A percentile compares a stretch with the other conserved stretches of the same genome.
Conservation (phyloP, 257 asterid genomes). For the Nyctanthes arbortristis region DNA sequence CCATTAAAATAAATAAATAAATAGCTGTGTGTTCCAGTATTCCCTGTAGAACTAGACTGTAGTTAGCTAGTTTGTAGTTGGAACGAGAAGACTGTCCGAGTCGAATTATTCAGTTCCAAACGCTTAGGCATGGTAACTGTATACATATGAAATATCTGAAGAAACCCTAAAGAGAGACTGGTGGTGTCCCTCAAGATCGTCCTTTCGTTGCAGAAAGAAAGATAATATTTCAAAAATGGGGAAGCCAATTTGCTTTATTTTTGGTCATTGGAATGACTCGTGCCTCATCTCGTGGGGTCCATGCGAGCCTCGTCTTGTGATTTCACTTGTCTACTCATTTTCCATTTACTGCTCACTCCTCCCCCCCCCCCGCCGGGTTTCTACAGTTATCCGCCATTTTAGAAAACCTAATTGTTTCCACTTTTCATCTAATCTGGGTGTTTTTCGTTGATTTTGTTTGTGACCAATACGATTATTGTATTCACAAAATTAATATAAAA, state of each 20-base stretch:
- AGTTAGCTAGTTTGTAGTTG: too few relatives aligned
- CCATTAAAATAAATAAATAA: too few relatives aligned
- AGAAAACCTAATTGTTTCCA: too few relatives aligned
- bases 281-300: background rate
- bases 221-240: conserved; percentile 23
- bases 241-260: conserved; percentile 22
- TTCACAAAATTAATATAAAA: too few relatives aligned
- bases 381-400: background rate
- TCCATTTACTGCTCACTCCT: conserved; percentile 23
- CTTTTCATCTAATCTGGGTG: too few relatives aligned
- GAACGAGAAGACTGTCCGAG: too few relatives aligned
- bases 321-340: conserved; percentile 42
- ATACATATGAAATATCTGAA: background rate
- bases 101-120: too few relatives aligned
- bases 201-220: conserved; percentile 12
- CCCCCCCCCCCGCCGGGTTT: conserved; percentile 24
- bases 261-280: conserved; percentile 24
- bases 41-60: too few relatives aligned
- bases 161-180: conserved; percentile 20
- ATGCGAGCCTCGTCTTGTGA: conserved; percentile 31
- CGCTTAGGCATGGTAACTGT: too few relatives aligned
- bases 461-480: too few relatives aligned
- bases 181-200: background rate
- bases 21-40: too few relatives aligned
- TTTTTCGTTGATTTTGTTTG: too few relatives aligned